Evolutionary conservation across 768 basidiomycete species (phyloP).

Genomic region (Psilocybe subaeruginosa): DNA sequence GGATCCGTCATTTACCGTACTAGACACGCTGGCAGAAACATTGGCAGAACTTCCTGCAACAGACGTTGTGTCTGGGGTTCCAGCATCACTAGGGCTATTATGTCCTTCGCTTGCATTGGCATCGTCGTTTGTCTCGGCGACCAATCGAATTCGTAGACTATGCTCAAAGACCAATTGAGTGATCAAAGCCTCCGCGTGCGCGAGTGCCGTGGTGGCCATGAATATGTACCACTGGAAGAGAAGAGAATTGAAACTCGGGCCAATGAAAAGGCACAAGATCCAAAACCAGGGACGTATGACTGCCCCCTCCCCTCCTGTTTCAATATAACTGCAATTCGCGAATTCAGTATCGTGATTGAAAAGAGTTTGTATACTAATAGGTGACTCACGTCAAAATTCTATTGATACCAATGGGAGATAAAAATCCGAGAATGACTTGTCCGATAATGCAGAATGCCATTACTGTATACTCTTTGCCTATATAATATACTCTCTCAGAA

Average conservation of each 20-base stretch:
- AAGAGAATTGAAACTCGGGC: conserved; percentile 46
- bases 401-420: conserved; percentile 44
- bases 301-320: conserved; percentile 47
- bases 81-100: background rate
- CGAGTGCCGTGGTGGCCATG: conserved; percentile 45
- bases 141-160: conserved; percentile 62
- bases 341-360: background rate
- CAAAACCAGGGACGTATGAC: conserved; percentile 70
- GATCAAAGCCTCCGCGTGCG: conserved; percentile 41
- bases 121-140: conserved; percentile 32
- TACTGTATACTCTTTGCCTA: conserved; percentile 31
- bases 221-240: conserved; percentile 60
- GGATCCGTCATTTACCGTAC: background rate
- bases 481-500: background rate
- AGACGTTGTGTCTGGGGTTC: background rate
- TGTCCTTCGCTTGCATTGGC: background rate
- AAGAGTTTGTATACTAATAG: background rate
- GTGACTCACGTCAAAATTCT: conserved; percentile 36
- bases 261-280: conserved; percentile 55
- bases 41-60: background rate
- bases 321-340: conserved; percentile 51
- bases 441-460: conserved; percentile 31
- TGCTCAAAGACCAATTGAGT: conserved; percentile 46
- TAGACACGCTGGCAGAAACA: background rate
- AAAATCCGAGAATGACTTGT: conserved; percentile 30